These are phyloP conservation scores for Crataegus laevigata DNA, from an alignment of 306 rosid genomes.

Conservation along the genomic window DNA sequence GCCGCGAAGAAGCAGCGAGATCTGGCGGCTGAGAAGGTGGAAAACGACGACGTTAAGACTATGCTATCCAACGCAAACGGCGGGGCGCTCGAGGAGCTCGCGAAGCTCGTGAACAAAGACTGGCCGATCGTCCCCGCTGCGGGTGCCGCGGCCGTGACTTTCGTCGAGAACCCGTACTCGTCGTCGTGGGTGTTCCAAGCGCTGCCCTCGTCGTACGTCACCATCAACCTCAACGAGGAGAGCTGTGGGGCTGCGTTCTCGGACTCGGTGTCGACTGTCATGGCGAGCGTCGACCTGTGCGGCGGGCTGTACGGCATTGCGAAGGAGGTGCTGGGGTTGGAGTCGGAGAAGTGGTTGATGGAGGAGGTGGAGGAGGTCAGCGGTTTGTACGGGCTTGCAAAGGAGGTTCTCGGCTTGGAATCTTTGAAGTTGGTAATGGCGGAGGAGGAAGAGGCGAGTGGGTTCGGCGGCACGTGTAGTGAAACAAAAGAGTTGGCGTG, in stretches of 20 bases:
- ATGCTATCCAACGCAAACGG: neutral
- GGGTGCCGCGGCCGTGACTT: slow-evolving; percentile 23
- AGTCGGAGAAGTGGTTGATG: neutral
- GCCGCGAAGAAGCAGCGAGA: slow-evolving; percentile 2
- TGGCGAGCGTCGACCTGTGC: slow-evolving; percentile 50
- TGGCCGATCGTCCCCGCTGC: neutral
- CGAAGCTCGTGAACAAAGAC: slow-evolving; percentile 6
- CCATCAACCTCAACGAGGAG: slow-evolving; percentile 74
- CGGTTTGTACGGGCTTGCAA: neutral
- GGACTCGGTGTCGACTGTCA: slow-evolving; percentile 51
- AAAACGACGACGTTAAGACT: neutral
- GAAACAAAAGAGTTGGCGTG: slow-evolving; percentile 6
- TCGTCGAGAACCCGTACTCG: slow-evolving; percentile 44
- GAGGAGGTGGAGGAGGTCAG: neutral
- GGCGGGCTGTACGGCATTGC: neutral
- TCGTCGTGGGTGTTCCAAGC: slow-evolving; percentile 38
- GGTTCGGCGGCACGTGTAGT: slow-evolving; percentile 15
- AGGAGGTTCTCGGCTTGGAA: neutral
- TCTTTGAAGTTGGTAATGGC: neutral
- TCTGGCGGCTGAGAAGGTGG: neutral
- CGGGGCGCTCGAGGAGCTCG: neutral
- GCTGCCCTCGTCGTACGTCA: slow-evolving; percentile 48
- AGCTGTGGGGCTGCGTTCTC: slow-evolving; percentile 77
- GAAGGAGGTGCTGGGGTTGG: neutral
- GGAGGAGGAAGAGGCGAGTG: neutral